Percentiles rank a stretch among this genome's conserved stretches.
Conservation (phyloP, 208 protist genomes). For the Crithidia bombi region DNA sequence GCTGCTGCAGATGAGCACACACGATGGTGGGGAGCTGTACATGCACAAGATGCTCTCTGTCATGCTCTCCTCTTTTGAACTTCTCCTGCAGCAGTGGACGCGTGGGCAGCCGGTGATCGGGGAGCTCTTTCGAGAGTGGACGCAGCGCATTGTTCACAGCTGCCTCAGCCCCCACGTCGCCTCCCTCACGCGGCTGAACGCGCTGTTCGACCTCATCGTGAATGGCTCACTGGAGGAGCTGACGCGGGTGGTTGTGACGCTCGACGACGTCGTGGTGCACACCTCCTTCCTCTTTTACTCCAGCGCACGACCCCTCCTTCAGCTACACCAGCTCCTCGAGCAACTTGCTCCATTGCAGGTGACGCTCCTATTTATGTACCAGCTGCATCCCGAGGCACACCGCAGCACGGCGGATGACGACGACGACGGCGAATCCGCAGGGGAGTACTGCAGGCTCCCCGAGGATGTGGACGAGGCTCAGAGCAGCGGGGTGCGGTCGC, state of each 20-base stretch:
- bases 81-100: constrained; percentile 20
- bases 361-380: constrained; percentile 14
- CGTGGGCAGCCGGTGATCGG: constrained; percentile 12
- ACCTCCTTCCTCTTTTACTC: constrained; percentile 33
- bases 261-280: constrained; percentile 40
- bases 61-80: constrained; percentile 21
- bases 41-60: constrained; percentile 21
- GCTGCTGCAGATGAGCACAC: constrained; percentile 22
- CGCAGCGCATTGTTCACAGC: constrained; percentile 22
- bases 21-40: constrained; percentile 19
- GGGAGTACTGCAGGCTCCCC: constrained; percentile 10
- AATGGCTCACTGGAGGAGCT: constrained; percentile 14
- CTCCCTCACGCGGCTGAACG: constrained; percentile 3
- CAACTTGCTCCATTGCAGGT: constrained; percentile 32
- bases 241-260: constrained; percentile 22
- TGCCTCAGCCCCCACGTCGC: constrained; percentile 7
- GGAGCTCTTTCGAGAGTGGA: constrained; percentile 17
- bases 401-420: neutral
- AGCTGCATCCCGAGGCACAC: constrained; percentile 15
- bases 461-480: constrained; percentile 17
- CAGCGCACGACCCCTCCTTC: constrained; percentile 13
- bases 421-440: constrained; percentile 17
- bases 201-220: constrained; percentile 10
- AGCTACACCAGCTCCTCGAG: constrained; percentile 31
- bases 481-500: neutral